phyloP scores from a whole-genome alignment of 371 early-diverging fungal species.

The Lichtheimia hyalospora region DNA sequence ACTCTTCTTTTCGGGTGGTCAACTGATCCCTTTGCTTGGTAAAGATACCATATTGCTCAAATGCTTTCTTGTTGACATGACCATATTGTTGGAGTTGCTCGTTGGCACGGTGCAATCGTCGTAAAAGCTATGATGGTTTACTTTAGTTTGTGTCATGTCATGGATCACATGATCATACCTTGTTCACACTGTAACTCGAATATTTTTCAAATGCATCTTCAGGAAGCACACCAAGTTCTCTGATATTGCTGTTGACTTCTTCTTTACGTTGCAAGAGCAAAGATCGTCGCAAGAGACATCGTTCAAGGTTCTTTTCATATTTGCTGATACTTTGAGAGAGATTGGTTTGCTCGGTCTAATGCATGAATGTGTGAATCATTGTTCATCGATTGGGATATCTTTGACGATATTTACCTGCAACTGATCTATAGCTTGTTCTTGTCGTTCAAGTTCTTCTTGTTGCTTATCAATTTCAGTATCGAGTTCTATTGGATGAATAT shows the following conservation, averaged over 20 bases:
- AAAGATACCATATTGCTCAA: constrained; percentile 94
- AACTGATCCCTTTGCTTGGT: constrained; percentile 88
- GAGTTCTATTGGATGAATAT: constrained; percentile 23
- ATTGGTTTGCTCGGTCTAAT: constrained; percentile 21
- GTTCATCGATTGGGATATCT: not conserved
- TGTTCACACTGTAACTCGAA: constrained; percentile 44
- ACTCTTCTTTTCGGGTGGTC: constrained; percentile 78
- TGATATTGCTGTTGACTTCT: constrained; percentile 82
- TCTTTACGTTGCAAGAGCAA: constrained; percentile 84
- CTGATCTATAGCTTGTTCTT: constrained; percentile 50
- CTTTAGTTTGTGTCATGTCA: not conserved
- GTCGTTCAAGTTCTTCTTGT: constrained; percentile 38
- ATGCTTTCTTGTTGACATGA: constrained; percentile 98
- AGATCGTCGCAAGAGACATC: constrained; percentile 75
- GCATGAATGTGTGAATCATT: not conserved
- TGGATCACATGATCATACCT: constrained; percentile 31
- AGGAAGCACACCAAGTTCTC: constrained; percentile 95
- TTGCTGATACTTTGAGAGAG: constrained; percentile 21
- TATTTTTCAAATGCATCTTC: constrained; percentile 90
- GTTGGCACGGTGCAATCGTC: constrained; percentile 78
- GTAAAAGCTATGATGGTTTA: constrained; percentile 49
- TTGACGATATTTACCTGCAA: constrained; percentile 38
- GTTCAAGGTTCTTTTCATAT: constrained; percentile 71
- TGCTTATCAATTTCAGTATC: constrained; percentile 39
- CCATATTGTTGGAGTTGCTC: constrained; percentile 84